A percentile compares a stretch with the other conserved stretches of the same genome.
These are phyloP conservation scores for Claviceps sp. DNA, from an alignment of 2,329 filamentous ascomycete genomes.

Conservation along the genomic window DNA sequence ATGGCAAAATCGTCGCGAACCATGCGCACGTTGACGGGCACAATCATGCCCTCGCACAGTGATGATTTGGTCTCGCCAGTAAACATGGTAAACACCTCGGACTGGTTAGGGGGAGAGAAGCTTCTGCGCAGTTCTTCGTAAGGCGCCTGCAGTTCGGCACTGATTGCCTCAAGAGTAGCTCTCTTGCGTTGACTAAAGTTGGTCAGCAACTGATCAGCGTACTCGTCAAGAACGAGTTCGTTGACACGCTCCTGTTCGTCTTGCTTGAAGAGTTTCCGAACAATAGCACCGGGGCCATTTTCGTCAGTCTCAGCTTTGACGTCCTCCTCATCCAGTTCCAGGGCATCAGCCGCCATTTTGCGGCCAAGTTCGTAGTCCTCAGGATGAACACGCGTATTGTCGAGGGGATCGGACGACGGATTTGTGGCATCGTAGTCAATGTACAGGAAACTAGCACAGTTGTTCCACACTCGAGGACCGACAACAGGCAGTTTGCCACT, in stretches of 20 bases:
- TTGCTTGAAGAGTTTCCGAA: conserved; percentile 88
- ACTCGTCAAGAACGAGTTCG: conserved; percentile 90
- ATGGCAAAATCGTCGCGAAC: conserved; percentile 90
- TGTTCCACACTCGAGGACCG: conserved; percentile 84
- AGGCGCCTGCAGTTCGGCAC: conserved; percentile 79
- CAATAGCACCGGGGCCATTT: conserved; percentile 77
- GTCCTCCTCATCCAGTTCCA: conserved; percentile 95
- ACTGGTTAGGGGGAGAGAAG: conserved; percentile 54
- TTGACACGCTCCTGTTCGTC: conserved; percentile 92
- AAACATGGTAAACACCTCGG: conserved; percentile 90
- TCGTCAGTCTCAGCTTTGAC: conserved; percentile 90
- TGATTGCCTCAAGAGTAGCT: conserved; percentile 89
- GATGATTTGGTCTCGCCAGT: conserved; percentile 84
- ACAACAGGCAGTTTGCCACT: conserved; percentile 67
- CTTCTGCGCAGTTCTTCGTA: conserved; percentile 87
- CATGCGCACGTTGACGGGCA: conserved; percentile 76
- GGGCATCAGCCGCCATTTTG: conserved; percentile 95
- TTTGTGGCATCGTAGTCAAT: conserved; percentile 79
- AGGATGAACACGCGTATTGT: conserved; percentile 93
- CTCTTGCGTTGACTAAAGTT: conserved; percentile 93
- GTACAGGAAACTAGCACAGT: conserved; percentile 89
- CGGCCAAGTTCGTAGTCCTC: conserved; percentile 97
- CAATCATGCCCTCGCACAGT: conserved; percentile 78
- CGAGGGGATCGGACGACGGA: conserved; percentile 74
- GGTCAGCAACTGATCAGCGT: conserved; percentile 84